Conservation (phyloP, 176 grass and related monocot species). For the Phragmites australis region DNA sequence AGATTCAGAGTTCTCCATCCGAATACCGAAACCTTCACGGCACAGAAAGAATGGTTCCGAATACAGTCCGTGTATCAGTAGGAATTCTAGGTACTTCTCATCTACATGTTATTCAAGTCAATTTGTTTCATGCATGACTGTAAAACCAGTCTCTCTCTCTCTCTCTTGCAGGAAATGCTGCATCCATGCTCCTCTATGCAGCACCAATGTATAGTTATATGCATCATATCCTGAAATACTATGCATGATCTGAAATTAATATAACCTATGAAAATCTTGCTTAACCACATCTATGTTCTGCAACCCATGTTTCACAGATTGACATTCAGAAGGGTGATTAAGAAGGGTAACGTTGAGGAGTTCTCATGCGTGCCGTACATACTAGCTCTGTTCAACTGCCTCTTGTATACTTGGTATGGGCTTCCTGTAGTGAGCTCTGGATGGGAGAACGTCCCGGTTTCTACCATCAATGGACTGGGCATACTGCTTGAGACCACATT, state of each 20-base stretch:
- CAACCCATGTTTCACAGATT: constrained; percentile 35
- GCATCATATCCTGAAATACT: background rate
- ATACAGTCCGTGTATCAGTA: constrained; percentile 39
- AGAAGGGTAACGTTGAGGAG: constrained; percentile 52
- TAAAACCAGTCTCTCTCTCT: background rate
- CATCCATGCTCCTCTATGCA: constrained; percentile 68
- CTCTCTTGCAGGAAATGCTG: constrained; percentile 59
- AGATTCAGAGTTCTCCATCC: background rate
- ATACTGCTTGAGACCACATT: constrained; percentile 60
- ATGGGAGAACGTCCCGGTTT: constrained; percentile 55
- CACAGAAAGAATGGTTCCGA: constrained; percentile 32
- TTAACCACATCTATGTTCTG: background rate
- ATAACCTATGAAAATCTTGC: background rate
- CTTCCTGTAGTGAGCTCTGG: constrained; percentile 61
- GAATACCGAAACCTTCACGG: background rate
- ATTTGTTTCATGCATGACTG: background rate
- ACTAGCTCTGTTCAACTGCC: constrained; percentile 62
- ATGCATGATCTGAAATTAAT: background rate
- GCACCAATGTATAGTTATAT: constrained; percentile 54
- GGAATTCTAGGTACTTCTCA: constrained; percentile 55
- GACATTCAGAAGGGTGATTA: constrained; percentile 64
- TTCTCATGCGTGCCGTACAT: constrained; percentile 70
- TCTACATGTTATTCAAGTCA: background rate
- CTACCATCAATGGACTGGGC: constrained; percentile 65
- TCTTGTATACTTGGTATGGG: constrained; percentile 74